Evolutionary conservation across 345 rosid genomes (phyloP), one percentile per base, ranked within the genome.

Genomic region (Eucalyptus marginata): DNA sequence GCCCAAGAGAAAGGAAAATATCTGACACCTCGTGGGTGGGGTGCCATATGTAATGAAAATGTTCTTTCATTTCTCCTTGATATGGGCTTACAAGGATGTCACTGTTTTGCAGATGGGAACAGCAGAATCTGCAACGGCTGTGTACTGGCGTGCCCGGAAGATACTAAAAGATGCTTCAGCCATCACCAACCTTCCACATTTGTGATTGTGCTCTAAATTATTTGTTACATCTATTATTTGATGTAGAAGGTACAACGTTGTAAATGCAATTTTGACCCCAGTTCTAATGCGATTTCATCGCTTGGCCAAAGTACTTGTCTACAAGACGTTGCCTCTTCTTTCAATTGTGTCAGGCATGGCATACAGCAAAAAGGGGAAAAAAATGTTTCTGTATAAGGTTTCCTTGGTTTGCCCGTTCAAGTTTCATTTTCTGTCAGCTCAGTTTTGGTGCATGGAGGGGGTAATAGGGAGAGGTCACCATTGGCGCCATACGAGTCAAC

Each of bases 131-230:
- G 94, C 95, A 16, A 89, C 90, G n/a, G 96, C 94, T 3, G 95
- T 97, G 86, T 89, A 91, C 58, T 96, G 98, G 98, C 97, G 97
- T 3, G 98, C 99, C 8, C 92, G 94, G 85, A 97, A 96, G 95
- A 92, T 95, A 13, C 93, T 96, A 4, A 95, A 92, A 85, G 93
- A 93, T 43, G 89, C 93, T 52, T 92, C 94, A 15, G 90, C 89
- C 17, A 90, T 91, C 36, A 51, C 90, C 18, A 86, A 89, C 86
- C 84, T 90, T 50, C 87, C 88, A 2, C 88, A 87, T 88, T 87
- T 56, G 29, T 87, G 46, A 86, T 92, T 87, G 52, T 87, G 6
- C n/a, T 33, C 80, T 33, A 36, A 71, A 71, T 71, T 20, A 36
- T 18, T 76, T 76, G 14, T 20, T 36, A 76, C 16, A 27, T 50